Evolutionary conservation across 139 green algal species (phyloP), one percentile per base, ranked within the genome.

Genomic region (Chlamydomonas applanata): DNA sequence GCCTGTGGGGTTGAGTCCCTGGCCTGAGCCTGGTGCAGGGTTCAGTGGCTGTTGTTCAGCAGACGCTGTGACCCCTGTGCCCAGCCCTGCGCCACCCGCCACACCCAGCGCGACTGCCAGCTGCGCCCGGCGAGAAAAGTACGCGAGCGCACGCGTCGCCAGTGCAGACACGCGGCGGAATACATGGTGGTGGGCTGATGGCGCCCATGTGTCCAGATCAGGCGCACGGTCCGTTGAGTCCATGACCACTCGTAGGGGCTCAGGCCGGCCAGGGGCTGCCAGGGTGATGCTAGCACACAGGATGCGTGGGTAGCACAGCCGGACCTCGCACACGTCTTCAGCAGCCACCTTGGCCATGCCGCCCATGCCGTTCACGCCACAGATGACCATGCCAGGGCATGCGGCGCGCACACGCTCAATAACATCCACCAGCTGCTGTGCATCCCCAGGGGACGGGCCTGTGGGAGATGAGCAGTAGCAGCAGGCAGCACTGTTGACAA

Each of bases 111-210:
- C 63, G 44, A 59, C 45, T 9, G 52, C 56, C n/a, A 67, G 46
- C 20, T 66, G 73, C 24, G 71, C 60, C 14, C 65, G 46, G 14
- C 63, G 67, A 14, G 64, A 30, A 59, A 77, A 89, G 63, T 83
- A 74, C 29, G 46, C 44, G 24, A 89, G 63, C 0, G 85, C 83
- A 2, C 56, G 60, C 13, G 77, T 71, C 4, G 83, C 74, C 14
- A 87, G 76, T 9, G 64, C 72, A 22, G 70, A 73, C 65, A 90
- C 68, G 29, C 78, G 71, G 14, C 78, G 85, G 71, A 88, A 90
- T 19, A 89, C 85, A 68, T 89, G 71, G 29, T 36, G 32, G 9
- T 44, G 53, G 11, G 34, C 60, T 1, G 73, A 33, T 1, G 71
- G 54, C 22, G 67, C 46, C 80, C 80, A 85, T 0, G 75, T 53